phyloP scores from a whole-genome alignment of 2,329 filamentous ascomycete genomes.

The Aspergillus quadrilineatus region DNA sequence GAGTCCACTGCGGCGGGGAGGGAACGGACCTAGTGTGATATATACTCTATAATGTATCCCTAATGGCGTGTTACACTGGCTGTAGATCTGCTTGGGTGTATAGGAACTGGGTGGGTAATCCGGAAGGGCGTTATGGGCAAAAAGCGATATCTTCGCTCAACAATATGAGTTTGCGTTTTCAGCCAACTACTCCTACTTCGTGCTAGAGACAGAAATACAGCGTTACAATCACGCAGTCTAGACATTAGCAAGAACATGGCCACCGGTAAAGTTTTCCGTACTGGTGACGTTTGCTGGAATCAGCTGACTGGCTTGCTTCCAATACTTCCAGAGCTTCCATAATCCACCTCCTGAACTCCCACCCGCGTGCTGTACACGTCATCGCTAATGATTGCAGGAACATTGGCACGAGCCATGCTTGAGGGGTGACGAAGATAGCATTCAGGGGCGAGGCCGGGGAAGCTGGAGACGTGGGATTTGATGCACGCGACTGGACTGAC shows the following conservation, averaged over 20 bases:
- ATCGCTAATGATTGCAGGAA: neutral
- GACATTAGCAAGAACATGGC: neutral
- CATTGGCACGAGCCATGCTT: neutral
- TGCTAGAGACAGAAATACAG: neutral
- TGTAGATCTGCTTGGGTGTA: neutral
- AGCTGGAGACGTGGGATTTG: neutral
- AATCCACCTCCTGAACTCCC: too few relatives aligned
- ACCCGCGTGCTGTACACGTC: neutral
- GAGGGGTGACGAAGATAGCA: neutral
- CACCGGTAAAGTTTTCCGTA: neutral
- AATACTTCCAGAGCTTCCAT: too few relatives aligned
- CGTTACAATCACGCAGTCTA: neutral
- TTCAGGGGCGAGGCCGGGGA: neutral
- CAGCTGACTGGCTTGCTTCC: too few relatives aligned
- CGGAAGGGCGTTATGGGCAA: neutral
- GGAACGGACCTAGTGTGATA: neutral
- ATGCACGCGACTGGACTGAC: neutral
- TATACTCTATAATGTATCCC: neutral
- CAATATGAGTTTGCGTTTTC: neutral
- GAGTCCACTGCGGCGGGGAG: neutral
- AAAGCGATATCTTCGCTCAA: constrained; percentile 5
- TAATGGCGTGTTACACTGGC: neutral
- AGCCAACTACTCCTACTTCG: neutral
- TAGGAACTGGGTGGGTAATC: neutral
- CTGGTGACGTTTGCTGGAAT: neutral